These are phyloP conservation scores for Fusarium torreyae DNA, from an alignment of 2,329 filamentous ascomycete genomes.

Conservation along the genomic window DNA sequence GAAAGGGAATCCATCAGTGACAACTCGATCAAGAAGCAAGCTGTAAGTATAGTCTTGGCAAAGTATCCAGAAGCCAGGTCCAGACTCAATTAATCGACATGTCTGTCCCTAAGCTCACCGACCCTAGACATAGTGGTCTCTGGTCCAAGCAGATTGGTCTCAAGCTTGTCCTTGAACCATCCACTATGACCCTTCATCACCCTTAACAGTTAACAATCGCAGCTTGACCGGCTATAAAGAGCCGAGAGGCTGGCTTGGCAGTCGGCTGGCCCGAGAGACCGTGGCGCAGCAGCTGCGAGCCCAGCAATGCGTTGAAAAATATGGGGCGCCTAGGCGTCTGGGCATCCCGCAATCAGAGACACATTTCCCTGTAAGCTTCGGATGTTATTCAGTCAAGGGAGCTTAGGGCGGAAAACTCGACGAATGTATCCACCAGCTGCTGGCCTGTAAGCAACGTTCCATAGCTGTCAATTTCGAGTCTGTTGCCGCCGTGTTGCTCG, in stretches of 20 bases:
- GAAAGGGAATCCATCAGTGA: slow-evolving; percentile 42
- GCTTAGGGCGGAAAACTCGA: slow-evolving; percentile 41
- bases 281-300: slow-evolving; percentile 48
- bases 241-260: slow-evolving; percentile 53
- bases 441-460: slow-evolving; percentile 36
- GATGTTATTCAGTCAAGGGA: slow-evolving; percentile 38
- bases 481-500: neutral
- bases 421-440: slow-evolving; percentile 40
- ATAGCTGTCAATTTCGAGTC: slow-evolving; percentile 16
- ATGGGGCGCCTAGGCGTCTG: slow-evolving; percentile 46
- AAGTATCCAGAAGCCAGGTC: slow-evolving; percentile 23
- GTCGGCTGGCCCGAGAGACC: slow-evolving; percentile 50
- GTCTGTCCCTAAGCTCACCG: slow-evolving; percentile 33
- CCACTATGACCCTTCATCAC: slow-evolving; percentile 32
- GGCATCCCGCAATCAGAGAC: slow-evolving; percentile 46
- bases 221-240: slow-evolving; percentile 50
- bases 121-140: slow-evolving; percentile 35
- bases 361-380: slow-evolving; percentile 41
- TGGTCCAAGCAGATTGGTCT: slow-evolving; percentile 40
- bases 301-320: slow-evolving; percentile 49
- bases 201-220: slow-evolving; percentile 44
- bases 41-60: slow-evolving; percentile 36
- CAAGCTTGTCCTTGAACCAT: slow-evolving; percentile 31
- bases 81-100: slow-evolving; percentile 27
- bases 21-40: slow-evolving; percentile 21